phyloP scores from a whole-genome alignment of 1,139 yeast species.

The Hyphopichia burtonii region DNA sequence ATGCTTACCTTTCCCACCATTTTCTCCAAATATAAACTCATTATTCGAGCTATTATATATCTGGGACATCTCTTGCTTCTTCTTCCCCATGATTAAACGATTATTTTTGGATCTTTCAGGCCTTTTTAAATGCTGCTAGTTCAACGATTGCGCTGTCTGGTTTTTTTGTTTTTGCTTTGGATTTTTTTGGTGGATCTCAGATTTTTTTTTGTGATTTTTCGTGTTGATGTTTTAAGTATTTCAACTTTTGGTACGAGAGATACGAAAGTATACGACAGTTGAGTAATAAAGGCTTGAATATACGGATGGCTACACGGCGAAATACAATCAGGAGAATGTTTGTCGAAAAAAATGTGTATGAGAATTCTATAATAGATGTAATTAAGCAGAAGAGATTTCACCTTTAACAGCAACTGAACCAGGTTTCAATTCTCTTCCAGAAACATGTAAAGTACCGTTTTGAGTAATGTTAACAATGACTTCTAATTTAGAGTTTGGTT shows the following conservation, averaged over 20 bases:
- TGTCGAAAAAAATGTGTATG: neutral
- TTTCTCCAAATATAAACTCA: constrained; percentile 66
- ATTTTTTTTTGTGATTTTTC: neutral
- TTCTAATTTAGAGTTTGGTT: constrained; percentile 70
- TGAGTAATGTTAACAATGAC: constrained; percentile 80
- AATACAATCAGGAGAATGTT: no score
- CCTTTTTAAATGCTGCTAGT: neutral
- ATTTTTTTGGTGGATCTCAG: neutral
- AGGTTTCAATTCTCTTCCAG: constrained; percentile 78
- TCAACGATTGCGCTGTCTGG: neutral
- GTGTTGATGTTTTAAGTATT: no score
- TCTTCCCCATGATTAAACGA: constrained; percentile 40
- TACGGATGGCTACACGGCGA: no score
- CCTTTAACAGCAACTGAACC: constrained; percentile 58
- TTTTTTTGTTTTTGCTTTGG: neutral
- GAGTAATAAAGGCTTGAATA: neutral
- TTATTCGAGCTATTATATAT: constrained; percentile 47
- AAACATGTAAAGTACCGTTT: constrained; percentile 78
- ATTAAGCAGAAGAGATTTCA: constrained; percentile 27
- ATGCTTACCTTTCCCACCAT: constrained; percentile 67
- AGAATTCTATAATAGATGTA: neutral
- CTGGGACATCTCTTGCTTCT: constrained; percentile 59
- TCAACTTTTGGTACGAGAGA: neutral
- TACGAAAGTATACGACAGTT: neutral
- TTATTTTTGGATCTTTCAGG: no score